These are phyloP conservation scores for Pleurotus cornucopiae DNA, from an alignment of 768 basidiomycete species.

Conservation along the genomic window DNA sequence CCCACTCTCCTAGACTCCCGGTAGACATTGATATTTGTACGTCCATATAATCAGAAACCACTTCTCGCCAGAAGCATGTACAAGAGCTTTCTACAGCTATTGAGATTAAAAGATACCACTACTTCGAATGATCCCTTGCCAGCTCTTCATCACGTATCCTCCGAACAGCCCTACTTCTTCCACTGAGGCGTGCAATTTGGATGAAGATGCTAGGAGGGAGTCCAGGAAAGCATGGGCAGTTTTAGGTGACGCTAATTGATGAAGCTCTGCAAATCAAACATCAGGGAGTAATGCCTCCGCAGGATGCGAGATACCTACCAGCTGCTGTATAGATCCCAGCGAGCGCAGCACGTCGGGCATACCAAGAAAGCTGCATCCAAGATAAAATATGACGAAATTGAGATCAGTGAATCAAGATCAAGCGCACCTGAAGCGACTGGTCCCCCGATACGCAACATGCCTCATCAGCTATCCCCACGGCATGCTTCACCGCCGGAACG, in stretches of 20 bases:
- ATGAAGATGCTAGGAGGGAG: conserved; percentile 49
- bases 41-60: too few relatives aligned
- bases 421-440: conserved; percentile 50
- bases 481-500: conserved; percentile 56
- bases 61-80: too few relatives aligned
- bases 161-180: conserved; percentile 54
- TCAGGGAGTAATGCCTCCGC: background rate
- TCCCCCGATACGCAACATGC: conserved; percentile 62
- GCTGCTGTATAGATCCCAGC: conserved; percentile 70
- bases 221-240: conserved; percentile 68
- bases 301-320: conserved; percentile 31
- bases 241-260: conserved; percentile 73
- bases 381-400: background rate
- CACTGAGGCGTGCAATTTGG: conserved; percentile 39
- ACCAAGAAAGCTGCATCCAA: conserved; percentile 60
- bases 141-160: conserved; percentile 62
- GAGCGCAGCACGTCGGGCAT: conserved; percentile 59
- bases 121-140: conserved; percentile 69
- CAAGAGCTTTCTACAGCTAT: too few relatives aligned
- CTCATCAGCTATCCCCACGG: conserved; percentile 58
- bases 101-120: conserved; percentile 42
- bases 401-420: conserved; percentile 4
- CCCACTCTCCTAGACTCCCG: too few relatives aligned
- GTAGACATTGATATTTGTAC: too few relatives aligned
- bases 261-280: conserved; percentile 49